Evolutionary conservation across 805 yeast species (phyloP), one percentile per base, ranked within the genome.

Genomic region (Cyberlindnera suaveolens): DNA sequence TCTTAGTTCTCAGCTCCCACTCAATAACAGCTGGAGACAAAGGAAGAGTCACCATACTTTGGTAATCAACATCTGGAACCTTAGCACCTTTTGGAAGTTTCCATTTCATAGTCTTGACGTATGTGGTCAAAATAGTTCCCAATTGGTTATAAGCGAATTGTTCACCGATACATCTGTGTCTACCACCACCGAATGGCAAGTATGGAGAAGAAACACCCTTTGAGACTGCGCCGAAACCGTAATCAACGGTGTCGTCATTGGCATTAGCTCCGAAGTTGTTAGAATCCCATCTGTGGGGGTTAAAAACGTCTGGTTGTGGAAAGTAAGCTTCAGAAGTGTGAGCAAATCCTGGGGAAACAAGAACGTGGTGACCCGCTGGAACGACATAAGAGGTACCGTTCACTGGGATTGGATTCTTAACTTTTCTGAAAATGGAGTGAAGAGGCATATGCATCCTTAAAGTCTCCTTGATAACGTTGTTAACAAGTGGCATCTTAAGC

Each of bases 151-250:
- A 87, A 20, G 99, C 99, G 69, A 93, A 93, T 64, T 91, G 98
- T 68, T 93, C 99, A 63, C 99, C 99, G 60, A 93, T 91, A 70
- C 99, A 93, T 71, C 99, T 85, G 66, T 93, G 99, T 75, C 99
- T 85, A 54, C 99, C 99, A 66, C 98, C 99, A 56, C 99, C 99
- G 60, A 93, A 93, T 43, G 99, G 99, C 63, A 93, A 78, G 68
- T 88, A 93, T 46, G 98, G 96, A 35, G 96, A 87, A 27, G 86
- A 72, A 41, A 91, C 98, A 68, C 98, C 99, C 70, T 93, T 93
- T 37, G 96, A 81, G 50, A 93, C 86, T 47, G 87, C 85, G 62
- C 97, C 97, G 57, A 91, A 91, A n/a, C 98, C 98, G 63, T 90
- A 91, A 66, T 91, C 98, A 36, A 89, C 82, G 39, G 89, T 53